phyloP scores from a whole-genome alignment of 1,139 yeast genomes.

The Magnusiomyces sp. region DNA sequence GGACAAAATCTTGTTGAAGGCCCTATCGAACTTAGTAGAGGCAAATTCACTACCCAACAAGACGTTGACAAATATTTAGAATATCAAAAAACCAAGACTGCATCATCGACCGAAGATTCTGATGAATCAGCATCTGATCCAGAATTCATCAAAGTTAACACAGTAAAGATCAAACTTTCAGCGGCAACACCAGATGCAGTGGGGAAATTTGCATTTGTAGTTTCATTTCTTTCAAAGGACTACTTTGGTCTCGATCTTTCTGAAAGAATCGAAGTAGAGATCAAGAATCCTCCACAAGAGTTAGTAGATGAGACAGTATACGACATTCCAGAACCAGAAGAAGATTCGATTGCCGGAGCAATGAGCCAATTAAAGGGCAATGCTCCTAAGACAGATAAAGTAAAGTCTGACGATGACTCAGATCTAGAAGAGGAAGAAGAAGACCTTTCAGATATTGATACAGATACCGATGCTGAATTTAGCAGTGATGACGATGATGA shows the following conservation, averaged over 20 bases:
- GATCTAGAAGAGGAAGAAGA: slow-evolving; percentile 19
- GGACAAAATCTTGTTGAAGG: slow-evolving; percentile 73
- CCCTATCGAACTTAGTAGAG: slow-evolving; percentile 48
- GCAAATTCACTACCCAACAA: slow-evolving; percentile 47
- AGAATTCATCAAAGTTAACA: slow-evolving; percentile 43
- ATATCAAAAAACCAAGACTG: background rate
- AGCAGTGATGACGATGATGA: slow-evolving; percentile 14
- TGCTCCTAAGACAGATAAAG: slow-evolving; percentile 33
- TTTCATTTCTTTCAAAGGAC: slow-evolving; percentile 29
- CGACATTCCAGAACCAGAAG: slow-evolving; percentile 49
- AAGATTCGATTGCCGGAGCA: slow-evolving; percentile 65
- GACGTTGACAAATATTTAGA: slow-evolving; percentile 24
- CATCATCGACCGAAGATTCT: background rate
- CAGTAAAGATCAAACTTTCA: slow-evolving; percentile 64
- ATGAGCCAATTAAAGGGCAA: slow-evolving; percentile 45
- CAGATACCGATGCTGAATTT: slow-evolving; percentile 14
- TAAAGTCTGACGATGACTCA: slow-evolving; percentile 29
- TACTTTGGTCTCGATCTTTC: slow-evolving; percentile 35
- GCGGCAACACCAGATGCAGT: slow-evolving; percentile 61
- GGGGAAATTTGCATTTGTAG: slow-evolving; percentile 51
- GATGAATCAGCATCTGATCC: slow-evolving; percentile 3
- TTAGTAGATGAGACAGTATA: slow-evolving; percentile 24
- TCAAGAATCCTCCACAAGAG: slow-evolving; percentile 30
- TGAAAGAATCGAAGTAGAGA: slow-evolving; percentile 33
- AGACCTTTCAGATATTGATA: slow-evolving; percentile 13